A percentile compares a stretch with the other conserved stretches of the same genome.
Evolutionary conservation across 495 filamentous ascomycete genomes (phyloP).

Genomic region (Aspergillus steynii): DNA sequence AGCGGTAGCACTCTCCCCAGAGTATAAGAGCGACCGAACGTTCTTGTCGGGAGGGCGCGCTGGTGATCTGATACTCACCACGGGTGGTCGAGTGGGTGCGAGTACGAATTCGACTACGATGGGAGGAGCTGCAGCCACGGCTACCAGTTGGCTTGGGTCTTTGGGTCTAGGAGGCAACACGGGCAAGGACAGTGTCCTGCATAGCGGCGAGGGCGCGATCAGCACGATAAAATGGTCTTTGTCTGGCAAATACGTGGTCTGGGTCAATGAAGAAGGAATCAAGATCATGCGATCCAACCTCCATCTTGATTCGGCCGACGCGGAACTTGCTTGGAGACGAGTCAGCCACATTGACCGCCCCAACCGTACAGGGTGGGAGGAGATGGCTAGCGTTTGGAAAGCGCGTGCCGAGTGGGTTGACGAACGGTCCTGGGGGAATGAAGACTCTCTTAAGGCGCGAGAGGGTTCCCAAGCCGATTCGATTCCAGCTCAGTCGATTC

Average conservation of each 20-base stretch:
- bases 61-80: conserved; percentile 86
- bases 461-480: conserved; percentile 36
- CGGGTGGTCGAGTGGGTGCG: conserved; percentile 72
- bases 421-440: conserved; percentile 66
- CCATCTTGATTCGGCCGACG: conserved; percentile 71
- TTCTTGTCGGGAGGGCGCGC: conserved; percentile 91
- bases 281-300: conserved; percentile 95
- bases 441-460: conserved; percentile 45
- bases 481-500: conserved; percentile 19
- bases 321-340: conserved; percentile 90
- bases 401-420: conserved; percentile 90
- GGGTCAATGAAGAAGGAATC: conserved; percentile 94
- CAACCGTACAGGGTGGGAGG: conserved; percentile 78
- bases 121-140: conserved; percentile 73
- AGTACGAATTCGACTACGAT: conserved; percentile 79
- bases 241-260: conserved; percentile 86
- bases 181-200: conserved; percentile 84
- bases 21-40: conserved; percentile 82
- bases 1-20: conserved; percentile 85
- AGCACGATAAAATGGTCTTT: conserved; percentile 89
- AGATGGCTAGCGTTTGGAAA: conserved; percentile 94
- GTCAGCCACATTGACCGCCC: conserved; percentile 88
- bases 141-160: conserved; percentile 87
- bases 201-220: conserved; percentile 90
- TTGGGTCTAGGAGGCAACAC: conserved; percentile 75